phyloP scores from a whole-genome alignment of 345 rosid species.

The Populus deltoides region DNA sequence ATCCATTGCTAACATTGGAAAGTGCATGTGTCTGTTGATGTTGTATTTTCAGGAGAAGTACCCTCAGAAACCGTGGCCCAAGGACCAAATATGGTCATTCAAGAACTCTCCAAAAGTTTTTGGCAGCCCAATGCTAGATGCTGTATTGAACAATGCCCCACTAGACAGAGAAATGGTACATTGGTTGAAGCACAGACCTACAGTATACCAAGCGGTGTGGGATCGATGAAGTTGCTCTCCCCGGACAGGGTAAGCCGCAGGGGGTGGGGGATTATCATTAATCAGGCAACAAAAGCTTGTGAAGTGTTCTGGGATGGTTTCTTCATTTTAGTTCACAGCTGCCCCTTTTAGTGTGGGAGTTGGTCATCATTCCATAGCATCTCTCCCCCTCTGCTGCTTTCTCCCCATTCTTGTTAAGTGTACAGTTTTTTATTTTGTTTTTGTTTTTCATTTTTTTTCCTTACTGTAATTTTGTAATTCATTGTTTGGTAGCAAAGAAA shows the following conservation, averaged over 20 bases:
- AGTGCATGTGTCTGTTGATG: neutral
- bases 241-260: slow-evolving; percentile 16
- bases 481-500: slow-evolving; percentile 24
- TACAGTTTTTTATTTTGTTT: no score
- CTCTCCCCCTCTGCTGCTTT: neutral
- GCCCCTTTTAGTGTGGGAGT: slow-evolving; percentile 37
- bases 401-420: neutral
- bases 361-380: slow-evolving; percentile 41
- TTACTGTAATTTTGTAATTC: slow-evolving; percentile 39
- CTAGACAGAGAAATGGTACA: slow-evolving; percentile 78
- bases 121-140: slow-evolving; percentile 95
- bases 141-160: slow-evolving; percentile 43
- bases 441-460: neutral
- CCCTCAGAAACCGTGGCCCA: slow-evolving; percentile 89
- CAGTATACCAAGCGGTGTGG: slow-evolving; percentile 69
- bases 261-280: slow-evolving; percentile 8
- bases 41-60: slow-evolving; percentile 62
- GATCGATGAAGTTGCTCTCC: slow-evolving; percentile 39
- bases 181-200: slow-evolving; percentile 83
- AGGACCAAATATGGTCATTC: slow-evolving; percentile 93
- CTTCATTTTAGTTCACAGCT: slow-evolving; percentile 35
- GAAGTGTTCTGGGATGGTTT: slow-evolving; percentile 43
- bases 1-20: neutral
- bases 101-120: slow-evolving; percentile 49
- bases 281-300: slow-evolving; percentile 2